Evolutionary conservation across 345 rosid genomes (phyloP), one percentile per base, ranked within the genome.

Genomic region (Lenwebbia sp.): DNA sequence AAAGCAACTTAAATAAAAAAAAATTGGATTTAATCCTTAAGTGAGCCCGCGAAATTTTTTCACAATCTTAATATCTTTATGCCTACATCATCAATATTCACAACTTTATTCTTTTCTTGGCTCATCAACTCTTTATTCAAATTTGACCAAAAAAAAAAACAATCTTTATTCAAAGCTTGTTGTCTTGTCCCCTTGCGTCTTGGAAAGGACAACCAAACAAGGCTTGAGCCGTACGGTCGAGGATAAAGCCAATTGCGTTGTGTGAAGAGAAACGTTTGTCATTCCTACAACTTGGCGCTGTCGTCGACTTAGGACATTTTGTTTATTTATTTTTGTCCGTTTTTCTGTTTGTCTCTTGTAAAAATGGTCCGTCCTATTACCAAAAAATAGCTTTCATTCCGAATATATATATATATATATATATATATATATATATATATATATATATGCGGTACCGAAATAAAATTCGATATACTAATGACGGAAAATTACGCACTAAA

Each of bases 141-240:
- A 12, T 47, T 10, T 47, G 49, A 7, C 49, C 9, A 47, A 7
- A 47, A 47, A 47, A 47, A 7, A 7, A 47, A 47, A 40, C 5
- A 47, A 47, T 47, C 49, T 10, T 49, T 49, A 49, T 30, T 83
- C 21, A 53, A 70, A 2, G 21, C 40, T 60, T 47, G 22, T 22
- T 11, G 70, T 44, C 19, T 54, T 62, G 87, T 56, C 87, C 86
- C 88, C 76, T 89, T 14, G 54, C 52, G 87, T 53, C 52, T 5
- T 1, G 83, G 86, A 89, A 89, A 85, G 86, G 75, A 83, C 83
- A 83, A 84, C 19, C 83, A 13, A 47, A 47, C 82, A 50, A 30
- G 19, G 28, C 33, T 30, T 86, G 11, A 85, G 57, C 88, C 23
- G 44, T 49, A 26, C 40, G 21, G 65, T 83, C 26, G 37, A 28